These are phyloP conservation scores for Gastrodia elata DNA, from an alignment of 106 monocot genomes.

Conservation along the genomic window DNA sequence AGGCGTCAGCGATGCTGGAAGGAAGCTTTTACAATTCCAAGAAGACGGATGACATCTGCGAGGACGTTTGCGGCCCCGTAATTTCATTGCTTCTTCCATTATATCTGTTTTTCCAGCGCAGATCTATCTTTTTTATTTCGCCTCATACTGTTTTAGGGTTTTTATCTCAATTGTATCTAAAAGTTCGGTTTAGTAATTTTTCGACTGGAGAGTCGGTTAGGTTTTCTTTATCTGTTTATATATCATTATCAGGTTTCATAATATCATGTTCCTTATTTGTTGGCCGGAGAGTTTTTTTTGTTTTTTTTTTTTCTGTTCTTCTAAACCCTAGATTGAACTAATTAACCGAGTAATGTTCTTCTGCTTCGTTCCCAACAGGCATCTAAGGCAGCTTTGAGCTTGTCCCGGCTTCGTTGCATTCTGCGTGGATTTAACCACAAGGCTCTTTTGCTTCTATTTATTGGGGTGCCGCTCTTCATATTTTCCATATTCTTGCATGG, in stretches of 20 bases:
- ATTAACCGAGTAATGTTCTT: background rate
- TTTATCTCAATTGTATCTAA: background rate
- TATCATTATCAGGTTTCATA: background rate
- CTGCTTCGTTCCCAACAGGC: conserved; percentile 26
- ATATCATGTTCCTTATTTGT: background rate
- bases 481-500: conserved; percentile 55
- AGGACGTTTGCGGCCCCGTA: conserved; percentile 72
- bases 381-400: conserved; percentile 40
- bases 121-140: conserved; percentile 3
- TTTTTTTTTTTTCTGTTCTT: background rate
- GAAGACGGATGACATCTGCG: conserved; percentile 65
- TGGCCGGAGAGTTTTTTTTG: background rate
- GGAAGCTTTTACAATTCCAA: conserved; percentile 39
- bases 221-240: background rate
- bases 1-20: conserved; percentile 23
- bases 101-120: background rate
- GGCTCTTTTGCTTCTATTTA: conserved; percentile 39
- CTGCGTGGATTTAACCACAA: conserved; percentile 61
- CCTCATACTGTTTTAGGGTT: background rate
- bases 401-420: conserved; percentile 54
- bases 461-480: conserved; percentile 41
- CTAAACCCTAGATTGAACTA: background rate
- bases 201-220: background rate
- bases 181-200: background rate
- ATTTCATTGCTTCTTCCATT: background rate